Percentiles rank a stretch among this genome's conserved stretches.
Evolutionary conservation across 306 rosid species (phyloP).

Genomic region (Rubus parviflorus): DNA sequence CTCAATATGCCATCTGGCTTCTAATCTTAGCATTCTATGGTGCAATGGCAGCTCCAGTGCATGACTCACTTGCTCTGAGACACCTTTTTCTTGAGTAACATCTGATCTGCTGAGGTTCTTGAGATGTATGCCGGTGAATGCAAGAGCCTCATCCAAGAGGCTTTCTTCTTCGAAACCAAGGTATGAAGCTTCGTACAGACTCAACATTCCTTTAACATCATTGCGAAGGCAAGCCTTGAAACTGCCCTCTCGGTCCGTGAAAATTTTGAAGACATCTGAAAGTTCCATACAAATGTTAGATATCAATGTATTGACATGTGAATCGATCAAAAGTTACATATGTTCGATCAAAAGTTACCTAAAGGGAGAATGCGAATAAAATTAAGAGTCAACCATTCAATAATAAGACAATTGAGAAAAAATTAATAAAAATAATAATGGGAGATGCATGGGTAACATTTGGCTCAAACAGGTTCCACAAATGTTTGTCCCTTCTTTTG

Average conservation of each 20-base stretch:
- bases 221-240: constrained; percentile 10
- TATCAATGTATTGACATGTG: not conserved
- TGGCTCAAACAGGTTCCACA: no score
- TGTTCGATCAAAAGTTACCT: no score
- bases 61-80: constrained; percentile 35
- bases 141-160: constrained; percentile 52
- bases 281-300: not conserved
- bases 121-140: constrained; percentile 35
- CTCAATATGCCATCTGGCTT: constrained; percentile 54
- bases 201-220: constrained; percentile 53
- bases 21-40: constrained; percentile 42
- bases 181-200: constrained; percentile 56
- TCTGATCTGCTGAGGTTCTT: not conserved
- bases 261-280: constrained; percentile 47
- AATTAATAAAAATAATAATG: no score
- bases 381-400: no score
- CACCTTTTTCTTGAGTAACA: not conserved
- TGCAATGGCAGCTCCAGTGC: constrained; percentile 51
- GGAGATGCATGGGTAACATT: no score
- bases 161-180: constrained; percentile 44
- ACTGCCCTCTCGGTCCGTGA: constrained; percentile 19
- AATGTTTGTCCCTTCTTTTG: no score
- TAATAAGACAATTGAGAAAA: no score
- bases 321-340: not conserved
- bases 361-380: no score